These are phyloP conservation scores for Penicillium ochrochloron DNA, from an alignment of 495 filamentous ascomycete species.

Conservation along the genomic window DNA sequence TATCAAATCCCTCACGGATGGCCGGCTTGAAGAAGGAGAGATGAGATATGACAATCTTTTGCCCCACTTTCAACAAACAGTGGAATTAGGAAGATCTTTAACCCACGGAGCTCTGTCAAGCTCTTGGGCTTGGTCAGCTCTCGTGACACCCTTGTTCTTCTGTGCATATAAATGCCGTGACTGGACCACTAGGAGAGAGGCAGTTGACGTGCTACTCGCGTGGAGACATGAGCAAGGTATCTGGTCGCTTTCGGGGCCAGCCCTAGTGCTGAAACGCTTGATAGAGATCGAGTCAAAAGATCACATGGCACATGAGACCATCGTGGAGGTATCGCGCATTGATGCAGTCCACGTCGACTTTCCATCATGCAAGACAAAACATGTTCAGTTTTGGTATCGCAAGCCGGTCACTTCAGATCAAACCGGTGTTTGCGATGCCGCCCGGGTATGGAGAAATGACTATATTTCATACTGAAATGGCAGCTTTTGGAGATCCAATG, in stretches of 20 bases:
- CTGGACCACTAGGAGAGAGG: constrained; percentile 22
- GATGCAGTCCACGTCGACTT: constrained; percentile 15
- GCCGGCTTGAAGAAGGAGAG: constrained; percentile 8
- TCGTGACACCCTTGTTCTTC: constrained; percentile 24
- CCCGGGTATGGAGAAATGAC: no score
- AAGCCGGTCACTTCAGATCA: no score
- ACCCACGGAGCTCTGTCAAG: background rate
- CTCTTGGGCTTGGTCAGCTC: constrained; percentile 14
- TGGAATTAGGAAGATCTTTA: constrained; percentile 16
- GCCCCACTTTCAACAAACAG: constrained; percentile 12
- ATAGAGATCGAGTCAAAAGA: constrained; percentile 17
- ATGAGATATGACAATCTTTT: constrained; percentile 20
- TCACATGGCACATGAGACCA: background rate
- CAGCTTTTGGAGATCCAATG: no score
- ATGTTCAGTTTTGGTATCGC: no score
- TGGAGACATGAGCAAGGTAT: constrained; percentile 18
- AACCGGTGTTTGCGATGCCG: no score
- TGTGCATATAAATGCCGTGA: constrained; percentile 31
- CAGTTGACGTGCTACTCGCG: constrained; percentile 16
- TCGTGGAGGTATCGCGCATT: constrained; percentile 18
- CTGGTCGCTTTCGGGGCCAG: constrained; percentile 16
- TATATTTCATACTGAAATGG: no score
- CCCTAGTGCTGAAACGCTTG: constrained; percentile 12
- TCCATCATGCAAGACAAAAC: no score
- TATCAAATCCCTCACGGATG: constrained; percentile 20